Evolutionary conservation across 2,329 filamentous ascomycete genomes (phyloP), one percentile per base, ranked within the genome.

Genomic region (Calonectria pseudoturangicola): DNA sequence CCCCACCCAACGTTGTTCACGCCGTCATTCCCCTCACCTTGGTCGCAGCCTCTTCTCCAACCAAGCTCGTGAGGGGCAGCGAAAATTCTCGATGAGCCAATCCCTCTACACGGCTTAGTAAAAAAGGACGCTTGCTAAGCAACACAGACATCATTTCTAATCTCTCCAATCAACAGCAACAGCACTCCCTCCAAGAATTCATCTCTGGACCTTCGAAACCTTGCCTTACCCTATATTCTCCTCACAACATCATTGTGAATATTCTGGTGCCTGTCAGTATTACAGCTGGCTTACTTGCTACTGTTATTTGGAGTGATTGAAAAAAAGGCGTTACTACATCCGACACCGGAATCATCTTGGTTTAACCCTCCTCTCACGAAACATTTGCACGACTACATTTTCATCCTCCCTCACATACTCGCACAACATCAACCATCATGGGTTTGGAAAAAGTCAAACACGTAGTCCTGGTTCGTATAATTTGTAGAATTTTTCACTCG

Each of bases 401-500:
- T n/a, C 28, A 10, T 56, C 10, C 25, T 21, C 21, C 21, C 21
- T 21, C 21, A 36, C 43, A 47, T 25, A 33, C 54, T 39, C 33
- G 27, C n/a, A 8, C n/a, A 41, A 6, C 62, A n/a, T 27, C 43
- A 58, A 68, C 51, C 33, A 85, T 85, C 33, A 85, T 85, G 84
- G 81, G 84, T 25, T 78, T 85, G 47, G 80, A 81, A 56, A 92
- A 93, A 78, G 90, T 96, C 80, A 93, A 94, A 80, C 92, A 96
- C 82, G 93, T 97, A 75, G 88, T 95, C 76, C 90, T 97, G 78
- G 94, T 95, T 86, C 41, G 87, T 83, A 47, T 25, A 51, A 58
- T 27, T 58, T 58, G 33, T 58, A 58, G 33, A 58, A 16, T 25
- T 39, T 39, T 58, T 58, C 33, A 41, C 39, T 18, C 13, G 43